Conservation (phyloP, 2,329 filamentous ascomycete genomes). For the Alternaria atra region DNA sequence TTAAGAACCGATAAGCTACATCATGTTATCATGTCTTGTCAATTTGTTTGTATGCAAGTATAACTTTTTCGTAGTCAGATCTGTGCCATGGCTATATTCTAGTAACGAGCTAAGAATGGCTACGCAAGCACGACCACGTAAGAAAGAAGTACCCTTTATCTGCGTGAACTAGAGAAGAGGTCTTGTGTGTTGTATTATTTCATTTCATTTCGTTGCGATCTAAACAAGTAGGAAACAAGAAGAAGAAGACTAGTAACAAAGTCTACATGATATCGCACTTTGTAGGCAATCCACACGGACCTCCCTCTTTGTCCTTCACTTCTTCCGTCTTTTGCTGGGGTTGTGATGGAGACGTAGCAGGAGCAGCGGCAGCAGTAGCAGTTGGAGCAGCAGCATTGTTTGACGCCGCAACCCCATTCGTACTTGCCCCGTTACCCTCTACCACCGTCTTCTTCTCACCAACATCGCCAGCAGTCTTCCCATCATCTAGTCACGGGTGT, state of each 20-base stretch:
- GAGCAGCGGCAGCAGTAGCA: slow-evolving; percentile 16
- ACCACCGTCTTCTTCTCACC: slow-evolving; percentile 13
- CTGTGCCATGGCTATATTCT: too few species aligned
- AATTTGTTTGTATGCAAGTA: too few species aligned
- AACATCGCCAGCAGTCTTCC: slow-evolving; percentile 11
- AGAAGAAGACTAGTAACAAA: background rate
- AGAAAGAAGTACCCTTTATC: too few species aligned
- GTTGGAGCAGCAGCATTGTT: slow-evolving; percentile 33
- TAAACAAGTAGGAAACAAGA: background rate
- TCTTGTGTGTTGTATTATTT: background rate
- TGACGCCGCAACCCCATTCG: slow-evolving; percentile 20
- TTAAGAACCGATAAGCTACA: too few species aligned
- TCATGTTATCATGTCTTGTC: too few species aligned
- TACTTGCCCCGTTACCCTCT: slow-evolving; percentile 7
- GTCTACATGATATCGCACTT: slow-evolving; percentile 74
- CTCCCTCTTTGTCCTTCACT: slow-evolving; percentile 66
- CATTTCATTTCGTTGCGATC: background rate
- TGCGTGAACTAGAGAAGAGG: too few species aligned
- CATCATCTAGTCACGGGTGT: slow-evolving; percentile 79
- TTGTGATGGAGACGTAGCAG: slow-evolving; percentile 28
- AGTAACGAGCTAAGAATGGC: too few species aligned
- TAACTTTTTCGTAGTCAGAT: too few species aligned
- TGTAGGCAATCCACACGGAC: slow-evolving; percentile 78
- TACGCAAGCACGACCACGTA: too few species aligned
- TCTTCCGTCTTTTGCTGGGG: slow-evolving; percentile 44